phyloP scores from a whole-genome alignment of 78 protist species.

The Bigelowiella natans region DNA sequence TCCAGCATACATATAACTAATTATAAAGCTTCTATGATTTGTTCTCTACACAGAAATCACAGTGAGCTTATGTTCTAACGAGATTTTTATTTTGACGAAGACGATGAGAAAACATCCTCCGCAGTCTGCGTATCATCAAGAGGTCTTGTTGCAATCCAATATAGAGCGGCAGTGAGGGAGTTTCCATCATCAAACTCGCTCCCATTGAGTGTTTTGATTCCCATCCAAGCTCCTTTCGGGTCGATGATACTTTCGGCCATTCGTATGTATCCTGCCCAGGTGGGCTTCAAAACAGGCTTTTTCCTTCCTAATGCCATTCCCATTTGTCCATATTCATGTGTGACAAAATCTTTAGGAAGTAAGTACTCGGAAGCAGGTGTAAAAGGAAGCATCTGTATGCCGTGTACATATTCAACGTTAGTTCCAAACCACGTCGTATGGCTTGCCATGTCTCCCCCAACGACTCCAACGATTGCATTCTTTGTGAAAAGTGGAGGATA shows the following conservation, averaged over 20 bases:
- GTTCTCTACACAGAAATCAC: no score
- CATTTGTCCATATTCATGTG: background rate
- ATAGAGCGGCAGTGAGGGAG: background rate
- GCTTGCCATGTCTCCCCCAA: background rate
- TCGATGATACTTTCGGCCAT: background rate
- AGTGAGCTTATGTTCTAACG: no score
- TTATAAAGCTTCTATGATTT: no score
- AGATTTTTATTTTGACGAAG: no score
- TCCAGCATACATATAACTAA: no score
- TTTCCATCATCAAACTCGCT: background rate
- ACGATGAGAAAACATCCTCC: no score
- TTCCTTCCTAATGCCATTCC: background rate
- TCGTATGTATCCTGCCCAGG: background rate
- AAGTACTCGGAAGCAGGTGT: background rate
- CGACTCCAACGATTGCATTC: background rate
- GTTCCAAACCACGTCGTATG: background rate
- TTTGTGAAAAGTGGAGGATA: background rate
- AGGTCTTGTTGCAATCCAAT: background rate
- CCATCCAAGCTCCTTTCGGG: background rate
- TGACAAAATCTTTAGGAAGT: background rate
- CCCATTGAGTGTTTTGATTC: background rate
- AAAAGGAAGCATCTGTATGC: background rate
- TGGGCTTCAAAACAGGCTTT: background rate
- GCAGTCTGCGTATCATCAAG: background rate
- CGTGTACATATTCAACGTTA: background rate